Evolutionary conservation across 805 yeast species (phyloP).

Genomic region (Isabelozyma rhagii): DNA sequence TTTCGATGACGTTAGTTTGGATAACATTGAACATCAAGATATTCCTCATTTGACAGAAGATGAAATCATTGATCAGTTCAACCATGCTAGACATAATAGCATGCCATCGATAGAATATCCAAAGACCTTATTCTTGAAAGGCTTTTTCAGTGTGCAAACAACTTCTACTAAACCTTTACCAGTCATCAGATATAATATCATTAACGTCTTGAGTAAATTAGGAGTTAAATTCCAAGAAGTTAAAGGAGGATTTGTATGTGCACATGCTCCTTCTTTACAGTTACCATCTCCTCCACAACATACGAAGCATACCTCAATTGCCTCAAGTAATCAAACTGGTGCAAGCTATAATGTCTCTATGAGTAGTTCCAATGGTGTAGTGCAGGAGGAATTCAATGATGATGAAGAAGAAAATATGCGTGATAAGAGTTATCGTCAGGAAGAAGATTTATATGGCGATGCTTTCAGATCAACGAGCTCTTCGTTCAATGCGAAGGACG

Average conservation of each 20-base stretch:
- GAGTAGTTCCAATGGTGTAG: neutral
- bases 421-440: constrained; percentile 8
- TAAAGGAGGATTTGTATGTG: constrained; percentile 89
- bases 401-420: constrained; percentile 10
- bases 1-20: constrained; percentile 56
- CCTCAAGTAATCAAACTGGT: neutral
- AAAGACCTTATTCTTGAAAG: constrained; percentile 84
- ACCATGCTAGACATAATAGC: constrained; percentile 62
- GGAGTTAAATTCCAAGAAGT: constrained; percentile 86
- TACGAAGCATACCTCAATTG: neutral
- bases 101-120: constrained; percentile 97
- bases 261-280: constrained; percentile 54
- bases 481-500: constrained; percentile 16
- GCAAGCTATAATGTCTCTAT: neutral
- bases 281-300: neutral
- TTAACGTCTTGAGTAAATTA: constrained; percentile 68
- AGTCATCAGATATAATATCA: constrained; percentile 79
- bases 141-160: constrained; percentile 91
- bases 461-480: constrained; percentile 37
- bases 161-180: constrained; percentile 92
- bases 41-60: constrained; percentile 38
- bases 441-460: constrained; percentile 37
- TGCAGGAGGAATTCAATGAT: constrained; percentile 3
- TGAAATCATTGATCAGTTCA: constrained; percentile 40
- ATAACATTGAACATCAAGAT: constrained; percentile 27